These are phyloP conservation scores for Daldinia sp. DNA, from an alignment of 2,329 filamentous ascomycete species.

Conservation along the genomic window DNA sequence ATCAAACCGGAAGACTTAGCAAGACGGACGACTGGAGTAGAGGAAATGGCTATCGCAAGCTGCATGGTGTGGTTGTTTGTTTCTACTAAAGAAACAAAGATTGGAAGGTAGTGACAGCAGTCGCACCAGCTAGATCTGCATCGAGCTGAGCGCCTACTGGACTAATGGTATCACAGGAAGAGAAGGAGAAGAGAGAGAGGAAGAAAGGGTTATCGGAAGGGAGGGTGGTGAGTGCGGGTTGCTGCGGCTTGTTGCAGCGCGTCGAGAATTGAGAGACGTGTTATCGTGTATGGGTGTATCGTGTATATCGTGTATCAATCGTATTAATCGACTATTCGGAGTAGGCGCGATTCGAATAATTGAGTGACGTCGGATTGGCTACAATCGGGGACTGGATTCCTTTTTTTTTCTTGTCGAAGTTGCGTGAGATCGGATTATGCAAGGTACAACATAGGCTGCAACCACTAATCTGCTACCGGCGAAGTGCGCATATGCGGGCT, in stretches of 20 bases:
- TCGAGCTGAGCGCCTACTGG: constrained; percentile 49
- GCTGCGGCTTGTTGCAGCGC: constrained; percentile 25
- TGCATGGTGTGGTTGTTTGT: constrained; percentile 64
- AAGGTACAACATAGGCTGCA: constrained; percentile 50
- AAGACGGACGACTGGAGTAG: constrained; percentile 72
- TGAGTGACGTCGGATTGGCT: constrained; percentile 35
- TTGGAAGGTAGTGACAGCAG: constrained; percentile 49
- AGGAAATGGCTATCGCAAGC: constrained; percentile 63
- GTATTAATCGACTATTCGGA: constrained; percentile 29
- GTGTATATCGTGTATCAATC: constrained; percentile 1
- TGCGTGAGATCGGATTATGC: constrained; percentile 44
- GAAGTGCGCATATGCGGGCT: constrained; percentile 40
- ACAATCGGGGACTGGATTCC: constrained; percentile 1
- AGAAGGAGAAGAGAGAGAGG: constrained; percentile 8
- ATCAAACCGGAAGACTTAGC: constrained; percentile 71
- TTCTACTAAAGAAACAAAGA: constrained; percentile 49
- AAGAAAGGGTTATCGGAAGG: constrained; percentile 6
- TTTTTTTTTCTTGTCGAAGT: constrained; percentile 7
- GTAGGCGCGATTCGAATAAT: constrained; percentile 32
- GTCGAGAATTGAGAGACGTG: constrained; percentile 9
- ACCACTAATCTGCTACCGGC: constrained; percentile 48
- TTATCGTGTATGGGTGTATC: not conserved
- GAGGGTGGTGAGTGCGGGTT: not conserved
- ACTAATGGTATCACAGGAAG: constrained; percentile 41
- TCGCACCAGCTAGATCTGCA: constrained; percentile 51